Evolutionary conservation across 2,329 filamentous ascomycete genomes (phyloP).

Genomic region (Pestalotiopsis sp.): DNA sequence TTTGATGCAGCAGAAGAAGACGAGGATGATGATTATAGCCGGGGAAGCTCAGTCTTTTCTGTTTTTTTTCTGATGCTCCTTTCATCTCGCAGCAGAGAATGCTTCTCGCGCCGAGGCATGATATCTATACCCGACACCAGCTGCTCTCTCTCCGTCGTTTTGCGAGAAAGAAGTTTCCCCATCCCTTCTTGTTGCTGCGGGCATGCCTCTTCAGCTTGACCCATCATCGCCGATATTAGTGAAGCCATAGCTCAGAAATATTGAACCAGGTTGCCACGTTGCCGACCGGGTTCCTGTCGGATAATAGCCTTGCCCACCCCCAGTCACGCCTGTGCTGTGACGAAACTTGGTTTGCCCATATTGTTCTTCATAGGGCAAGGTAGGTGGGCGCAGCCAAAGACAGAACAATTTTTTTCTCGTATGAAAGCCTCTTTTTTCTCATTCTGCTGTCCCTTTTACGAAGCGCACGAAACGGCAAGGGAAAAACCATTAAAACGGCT

Average conservation of each 20-base stretch:
- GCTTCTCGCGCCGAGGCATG: background rate
- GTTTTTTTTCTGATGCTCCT: background rate
- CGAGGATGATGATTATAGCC: background rate
- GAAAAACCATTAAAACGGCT: background rate
- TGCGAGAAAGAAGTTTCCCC: background rate
- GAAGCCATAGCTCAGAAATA: conserved; percentile 8
- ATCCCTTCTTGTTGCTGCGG: background rate
- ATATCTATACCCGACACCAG: conserved; percentile 5
- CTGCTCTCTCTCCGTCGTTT: background rate
- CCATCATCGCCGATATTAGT: conserved; percentile 3
- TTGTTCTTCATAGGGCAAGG: background rate
- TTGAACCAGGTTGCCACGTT: conserved; percentile 18
- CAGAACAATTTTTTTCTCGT: background rate
- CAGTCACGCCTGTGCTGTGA: background rate
- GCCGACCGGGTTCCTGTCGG: conserved; percentile 9
- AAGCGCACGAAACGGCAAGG: background rate
- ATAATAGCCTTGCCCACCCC: background rate
- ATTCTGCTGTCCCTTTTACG: too few relatives aligned
- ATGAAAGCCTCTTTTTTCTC: background rate
- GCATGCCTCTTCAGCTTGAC: background rate
- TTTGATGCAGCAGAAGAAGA: background rate
- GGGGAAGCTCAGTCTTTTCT: background rate
- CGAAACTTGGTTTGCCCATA: background rate
- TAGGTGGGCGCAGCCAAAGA: background rate
- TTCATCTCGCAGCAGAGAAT: background rate